A percentile compares a stretch with the other conserved stretches of the same genome.
Conservation (phyloP, 2,329 filamentous ascomycete genomes). For the Orbilia blumenaviensis region DNA sequence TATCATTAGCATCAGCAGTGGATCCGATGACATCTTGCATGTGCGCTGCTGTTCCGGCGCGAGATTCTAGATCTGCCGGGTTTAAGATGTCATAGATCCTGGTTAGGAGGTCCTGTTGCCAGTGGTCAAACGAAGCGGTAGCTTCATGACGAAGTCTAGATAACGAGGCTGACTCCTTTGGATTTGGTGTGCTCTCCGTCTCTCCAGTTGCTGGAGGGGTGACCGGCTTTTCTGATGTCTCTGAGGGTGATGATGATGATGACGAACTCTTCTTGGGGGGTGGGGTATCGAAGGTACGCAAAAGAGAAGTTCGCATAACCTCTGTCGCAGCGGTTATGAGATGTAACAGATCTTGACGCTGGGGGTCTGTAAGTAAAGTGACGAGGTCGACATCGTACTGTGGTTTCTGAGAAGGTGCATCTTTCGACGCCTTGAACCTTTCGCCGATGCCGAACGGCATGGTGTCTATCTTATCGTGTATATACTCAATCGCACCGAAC, state of each 20-base stretch:
- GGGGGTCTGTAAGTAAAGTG: conserved; percentile 54
- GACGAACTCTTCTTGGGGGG: conserved; percentile 31
- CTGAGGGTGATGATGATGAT: background rate
- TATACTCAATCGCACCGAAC: too few relatives aligned
- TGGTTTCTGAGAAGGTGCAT: background rate
- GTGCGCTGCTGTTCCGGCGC: conserved; percentile 35
- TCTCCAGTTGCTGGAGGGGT: conserved; percentile 49
- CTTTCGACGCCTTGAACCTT: conserved; percentile 3
- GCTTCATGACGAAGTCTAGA: conserved; percentile 72
- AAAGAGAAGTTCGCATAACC: conserved; percentile 39
- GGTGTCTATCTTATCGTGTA: background rate
- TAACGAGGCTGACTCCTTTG: conserved; percentile 59
- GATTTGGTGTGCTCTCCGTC: conserved; percentile 57
- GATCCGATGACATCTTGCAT: conserved; percentile 56
- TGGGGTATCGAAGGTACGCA: conserved; percentile 24
- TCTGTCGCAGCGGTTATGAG: conserved; percentile 52
- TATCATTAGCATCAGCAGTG: conserved; percentile 58
- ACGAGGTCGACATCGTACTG: conserved; percentile 55
- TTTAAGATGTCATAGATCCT: conserved; percentile 60
- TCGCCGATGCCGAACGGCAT: conserved; percentile 51
- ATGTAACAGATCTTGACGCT: conserved; percentile 55
- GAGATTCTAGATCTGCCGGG: conserved; percentile 57
- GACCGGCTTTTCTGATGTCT: background rate
- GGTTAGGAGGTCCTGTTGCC: conserved; percentile 72
- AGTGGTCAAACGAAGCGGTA: conserved; percentile 78